Evolutionary conservation across 1,284 basidiomycete genomes (phyloP), one percentile per base, ranked within the genome.

Genomic region (Irpex rosettiformis): DNA sequence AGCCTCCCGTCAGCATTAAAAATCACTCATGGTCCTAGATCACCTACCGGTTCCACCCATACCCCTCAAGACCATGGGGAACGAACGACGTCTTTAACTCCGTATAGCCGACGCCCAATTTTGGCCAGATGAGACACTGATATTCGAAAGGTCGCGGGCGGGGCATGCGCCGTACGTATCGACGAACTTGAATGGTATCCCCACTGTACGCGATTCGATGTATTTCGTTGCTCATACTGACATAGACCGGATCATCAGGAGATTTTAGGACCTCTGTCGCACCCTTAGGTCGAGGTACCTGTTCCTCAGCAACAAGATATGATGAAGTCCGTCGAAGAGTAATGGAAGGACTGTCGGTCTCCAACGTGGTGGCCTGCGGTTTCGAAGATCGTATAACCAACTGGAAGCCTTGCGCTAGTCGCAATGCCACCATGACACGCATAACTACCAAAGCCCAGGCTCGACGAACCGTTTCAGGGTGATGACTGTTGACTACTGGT

Each of bases 381-480:
- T 67, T 62, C 3, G 66, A 59, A 55, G 83, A 73, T 62, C 77
- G 75, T 28, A 89, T 77, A 47, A 98, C 88, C 68, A 98, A 94
- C 71, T 99, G 96, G 73, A 98, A 99, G n/a, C 96, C 96, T 71
- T 98, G 95, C 5, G 90, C 86, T 6, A 99, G 80, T 13, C 96
- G 82, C 57, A 98, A 89, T 3, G 92, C 94, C 1, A 93, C 91
- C 92, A 98, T 96, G 54, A 94, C 94, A 29, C 90, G 83, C 88
- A 98, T 92, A 25, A 97, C 91, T 0, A 86, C 88, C 45, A 95
- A 76, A 0, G 94, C 93, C 81, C 86, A 89, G 60, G 86, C 77
- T 61, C 82, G 78, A 11, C 88, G 80, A 40, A 81, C 69, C n/a
- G 88, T 79, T 58, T 88, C 86, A 8, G 78, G 54, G 40, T 43